Evolutionary conservation across 2,329 filamentous ascomycete species (phyloP), one percentile per base, ranked within the genome.

Genomic region (Trichoderma pleuroti): DNA sequence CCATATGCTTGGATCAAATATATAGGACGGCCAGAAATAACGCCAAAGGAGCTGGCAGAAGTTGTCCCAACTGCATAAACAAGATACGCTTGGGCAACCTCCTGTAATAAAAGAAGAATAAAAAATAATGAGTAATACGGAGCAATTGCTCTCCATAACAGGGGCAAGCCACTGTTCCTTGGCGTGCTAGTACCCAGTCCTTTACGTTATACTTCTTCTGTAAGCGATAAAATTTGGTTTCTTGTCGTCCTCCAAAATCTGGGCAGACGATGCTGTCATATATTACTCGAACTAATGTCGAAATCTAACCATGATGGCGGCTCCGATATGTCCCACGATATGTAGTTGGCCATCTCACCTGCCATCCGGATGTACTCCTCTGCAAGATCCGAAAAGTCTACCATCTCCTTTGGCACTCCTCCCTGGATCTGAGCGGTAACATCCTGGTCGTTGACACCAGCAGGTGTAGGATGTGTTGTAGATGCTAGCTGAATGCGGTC

Each of bases 1-100:
- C 66, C 66, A 12, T 68, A 68, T 61, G 66, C 66, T 10, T 68
- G 66, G 66, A 68, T 68, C n/a, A 68, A 68, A 30, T 68, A 68
- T n/a, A 68, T 68, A 36, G 66, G 66, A 3, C 34, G 56, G 11
- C 66, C 66, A 61, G 56, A 61, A 14, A 52, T 68, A 61, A 68
- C 66, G 5, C 66, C 66, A 16, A 61, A 61, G 11, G 66, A 68
- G 24, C 39, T 68, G 30, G 11, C 39, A 26, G 56, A 7, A 36
- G 49, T 68, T 14, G 66, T 68, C 5, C 66, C 66, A 8, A 49
- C 28, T 4, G 56, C 18, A 49, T 68, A 28, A 61, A 18, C 16
- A 2, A 18, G 28, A 26, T 18, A 16, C 4, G 14, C 26, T 49
- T 6, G 36, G 30, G 42, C 12, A 9, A 28, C 26, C 24, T 21